Percentiles rank a stretch among this genome's conserved stretches.
Conservation (phyloP, 1,139 yeast species). For the Suhomyces choctaworum region DNA sequence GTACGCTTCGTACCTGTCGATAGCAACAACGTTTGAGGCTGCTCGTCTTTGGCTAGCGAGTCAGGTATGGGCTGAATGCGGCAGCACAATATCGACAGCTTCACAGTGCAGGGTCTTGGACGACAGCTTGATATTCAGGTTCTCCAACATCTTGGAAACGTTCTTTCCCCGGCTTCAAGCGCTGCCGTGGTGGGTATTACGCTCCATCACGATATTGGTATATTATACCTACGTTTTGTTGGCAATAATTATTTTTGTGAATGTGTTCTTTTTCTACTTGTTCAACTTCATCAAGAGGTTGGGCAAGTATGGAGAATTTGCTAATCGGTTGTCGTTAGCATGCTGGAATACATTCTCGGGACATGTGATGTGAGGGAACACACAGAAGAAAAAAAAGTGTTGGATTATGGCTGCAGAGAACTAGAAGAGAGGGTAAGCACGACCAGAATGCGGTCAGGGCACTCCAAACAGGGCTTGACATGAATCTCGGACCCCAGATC, state of each 20-base stretch:
- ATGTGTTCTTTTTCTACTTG: constrained; percentile 20
- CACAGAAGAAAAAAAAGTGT: background rate
- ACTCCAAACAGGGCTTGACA: too few species aligned
- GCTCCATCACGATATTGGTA: constrained; percentile 24
- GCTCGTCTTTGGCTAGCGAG: constrained; percentile 1
- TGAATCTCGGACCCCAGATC: too few species aligned
- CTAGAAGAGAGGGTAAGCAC: too few species aligned
- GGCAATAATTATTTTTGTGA: constrained; percentile 34
- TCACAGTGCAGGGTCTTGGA: constrained; percentile 7
- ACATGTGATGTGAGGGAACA: background rate
- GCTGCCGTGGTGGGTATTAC: constrained; percentile 11
- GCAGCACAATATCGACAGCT: background rate
- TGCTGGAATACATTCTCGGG: constrained; percentile 3
- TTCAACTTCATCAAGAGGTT: constrained; percentile 13
- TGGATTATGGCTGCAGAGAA: too few species aligned
- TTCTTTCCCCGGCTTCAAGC: constrained; percentile 16
- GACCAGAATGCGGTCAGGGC: too few species aligned
- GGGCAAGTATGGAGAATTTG: constrained; percentile 4
- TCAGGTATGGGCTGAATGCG: constrained; percentile 1
- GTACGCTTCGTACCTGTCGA: background rate
- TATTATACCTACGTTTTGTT: constrained; percentile 31
- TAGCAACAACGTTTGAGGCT: background rate
- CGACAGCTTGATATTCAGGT: constrained; percentile 30
- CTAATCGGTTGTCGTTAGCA: background rate
- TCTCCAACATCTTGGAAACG: constrained; percentile 23